phyloP scores from a whole-genome alignment of 106 monocot genomes.

The Posidonia australis region DNA sequence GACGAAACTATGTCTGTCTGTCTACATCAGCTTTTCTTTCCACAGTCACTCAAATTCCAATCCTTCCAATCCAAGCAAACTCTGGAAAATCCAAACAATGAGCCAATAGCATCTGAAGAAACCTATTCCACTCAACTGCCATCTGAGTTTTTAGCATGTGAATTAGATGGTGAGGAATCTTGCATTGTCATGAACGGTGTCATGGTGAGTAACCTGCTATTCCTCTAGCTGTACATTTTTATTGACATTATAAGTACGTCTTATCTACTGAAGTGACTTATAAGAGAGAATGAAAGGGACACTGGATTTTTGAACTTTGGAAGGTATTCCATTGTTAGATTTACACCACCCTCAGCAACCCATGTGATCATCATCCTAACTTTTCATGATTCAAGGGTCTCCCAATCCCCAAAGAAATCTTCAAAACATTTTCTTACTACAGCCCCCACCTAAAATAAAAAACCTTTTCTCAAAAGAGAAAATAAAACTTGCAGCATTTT shows the following conservation, averaged over 20 bases:
- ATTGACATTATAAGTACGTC: too few species aligned
- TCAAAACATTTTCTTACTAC: background rate
- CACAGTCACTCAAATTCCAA: background rate
- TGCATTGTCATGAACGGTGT: background rate
- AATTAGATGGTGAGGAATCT: too few species aligned
- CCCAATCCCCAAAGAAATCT: conserved; percentile 1
- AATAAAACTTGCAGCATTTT: background rate
- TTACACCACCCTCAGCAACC: background rate
- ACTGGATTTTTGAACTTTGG: too few species aligned
- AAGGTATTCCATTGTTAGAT: too few species aligned
- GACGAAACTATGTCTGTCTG: too few species aligned
- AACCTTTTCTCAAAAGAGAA: background rate
- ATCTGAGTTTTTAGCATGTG: too few species aligned
- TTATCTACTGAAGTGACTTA: too few species aligned
- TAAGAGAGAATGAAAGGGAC: too few species aligned
- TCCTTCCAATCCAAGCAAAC: conserved; percentile 1
- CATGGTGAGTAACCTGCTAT: background rate
- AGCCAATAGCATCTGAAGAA: background rate
- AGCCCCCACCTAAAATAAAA: background rate
- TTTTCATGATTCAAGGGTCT: conserved; percentile 3
- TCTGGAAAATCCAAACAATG: background rate
- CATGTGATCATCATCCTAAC: conserved; percentile 6
- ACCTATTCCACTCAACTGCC: too few species aligned
- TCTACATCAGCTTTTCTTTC: background rate
- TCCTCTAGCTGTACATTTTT: background rate